Base-by-base conservation (phyloP, 257 asterid species). In the Penstemon eatonii region DNA sequence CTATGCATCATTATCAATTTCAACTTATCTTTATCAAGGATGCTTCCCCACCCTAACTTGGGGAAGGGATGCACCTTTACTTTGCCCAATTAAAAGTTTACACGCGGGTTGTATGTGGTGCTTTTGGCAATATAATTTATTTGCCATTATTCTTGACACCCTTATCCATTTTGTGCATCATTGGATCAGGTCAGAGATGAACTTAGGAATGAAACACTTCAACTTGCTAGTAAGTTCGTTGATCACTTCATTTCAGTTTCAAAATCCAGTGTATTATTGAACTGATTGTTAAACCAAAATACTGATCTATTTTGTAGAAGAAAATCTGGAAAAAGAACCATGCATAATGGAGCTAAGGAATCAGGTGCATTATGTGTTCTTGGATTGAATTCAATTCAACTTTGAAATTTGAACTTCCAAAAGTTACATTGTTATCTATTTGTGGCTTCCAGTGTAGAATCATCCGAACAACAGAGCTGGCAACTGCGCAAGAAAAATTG, bases 381-480 rank as follows among this genome's bases (percentile, higher is more conserved):
- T 73, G 44, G 63, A 50, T 44, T 60, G 55, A 36, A 44, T 52
- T 50, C 58, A 40, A 7, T 36, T 42, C 63, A 37, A 25, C 33
- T 25, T 25, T 25, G 33, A 25, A 65, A 5, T 66, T 66, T 33
- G 36, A 7, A 25, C 43, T 67, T 57, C 41, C 60, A 60, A 50
- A 46, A 63, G 45, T 73, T 36, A 52, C 45, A 4, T 43, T 67
- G 56, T 44, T 60, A 56, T 65, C 49, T 50, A 15, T 65, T 25
- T 65, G 68, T 75, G 60, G 66, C 51, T 79, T 69, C 33, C 89
- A 94, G 99, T 91, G 99, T 72, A 84, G 89, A 77, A 87, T 94
- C 64, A 94, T 94, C 68, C 89, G 96, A 57, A 94, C 98, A 15
- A 79, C 96, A 40, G 99, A 91, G 80, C 81, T 94, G 73, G 99